Base-by-base conservation (phyloP, 768 basidiomycete species). In the Agaricus bisporus region DNA sequence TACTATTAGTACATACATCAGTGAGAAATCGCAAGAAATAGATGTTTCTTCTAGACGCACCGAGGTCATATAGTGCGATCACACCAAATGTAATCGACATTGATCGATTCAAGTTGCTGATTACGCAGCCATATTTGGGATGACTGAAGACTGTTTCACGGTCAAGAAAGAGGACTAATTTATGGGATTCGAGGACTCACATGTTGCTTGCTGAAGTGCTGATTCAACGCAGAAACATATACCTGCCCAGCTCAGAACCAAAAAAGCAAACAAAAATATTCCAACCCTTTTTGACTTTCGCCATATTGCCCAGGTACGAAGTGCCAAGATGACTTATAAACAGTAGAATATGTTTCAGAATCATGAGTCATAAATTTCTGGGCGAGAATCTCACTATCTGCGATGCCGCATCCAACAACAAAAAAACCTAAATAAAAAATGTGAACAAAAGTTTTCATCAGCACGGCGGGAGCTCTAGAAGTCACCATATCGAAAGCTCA, bases 251-350 rank as follows among this genome's bases (percentile, higher is more conserved):
- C n/a, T 44, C 10, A 15, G 4, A 14, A 43, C 8, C 12, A 51
- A 43, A 43, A 22, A 42, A 14, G 15, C 18, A 12, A n/a, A 14
- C 8, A 51, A n/a, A 14, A 51, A 1, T 43, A 42, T 22, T 3
- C 10, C 50, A 18, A 43, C 50, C 14, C 29, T 35, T 12, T 6
- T 26, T 29, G 17, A 35, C n/a, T 25, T 43, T 8, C 25, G 41
- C 50, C 41, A 51, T 5, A 51, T 51, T 10, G 25, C 50, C 50
- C 50, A 51, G 3, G 50, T 51, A 14, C 50, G 50, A 15, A 51
- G 28, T 14, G 50, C 44, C 41, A 51, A 35, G 41, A 51, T 43
- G 25, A 20, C 50, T 51, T 15, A 4, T 4, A 20, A 22, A n/a
- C n/a, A 22, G 22, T 22, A 22, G 22, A 22, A 22, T 22, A 22